Percentiles rank a stretch among this genome's conserved stretches.
phyloP scores from a whole-genome alignment of 2,329 filamentous ascomycete genomes.

The Xylariaceae sp. region DNA sequence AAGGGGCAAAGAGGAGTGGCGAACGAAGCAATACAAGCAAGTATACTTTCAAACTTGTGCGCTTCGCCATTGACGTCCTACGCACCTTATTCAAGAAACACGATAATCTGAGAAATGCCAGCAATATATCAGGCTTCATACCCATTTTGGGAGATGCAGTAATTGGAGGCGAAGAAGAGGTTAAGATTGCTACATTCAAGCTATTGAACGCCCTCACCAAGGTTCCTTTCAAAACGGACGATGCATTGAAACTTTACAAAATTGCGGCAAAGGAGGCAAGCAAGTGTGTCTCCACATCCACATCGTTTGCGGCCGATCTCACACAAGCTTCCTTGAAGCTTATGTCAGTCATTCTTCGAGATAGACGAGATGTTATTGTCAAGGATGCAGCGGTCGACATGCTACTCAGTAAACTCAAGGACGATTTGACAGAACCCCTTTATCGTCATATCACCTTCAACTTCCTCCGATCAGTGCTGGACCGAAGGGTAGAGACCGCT shows the following conservation, averaged over 20 bases:
- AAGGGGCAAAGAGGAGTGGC: conserved; percentile 69
- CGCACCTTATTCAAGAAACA: conserved; percentile 84
- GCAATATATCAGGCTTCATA: conserved; percentile 80
- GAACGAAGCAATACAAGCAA: conserved; percentile 70
- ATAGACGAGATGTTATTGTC: conserved; percentile 70
- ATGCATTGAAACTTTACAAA: conserved; percentile 60
- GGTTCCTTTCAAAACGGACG: conserved; percentile 71
- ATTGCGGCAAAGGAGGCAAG: conserved; percentile 84
- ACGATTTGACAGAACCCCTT: conserved; percentile 88
- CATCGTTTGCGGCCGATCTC: conserved; percentile 76
- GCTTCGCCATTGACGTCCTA: conserved; percentile 84
- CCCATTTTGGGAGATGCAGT: conserved; percentile 86
- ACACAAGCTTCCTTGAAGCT: conserved; percentile 87
- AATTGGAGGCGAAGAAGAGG: conserved; percentile 81
- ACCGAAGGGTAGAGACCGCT: conserved; percentile 78
- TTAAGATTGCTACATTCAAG: conserved; percentile 82
- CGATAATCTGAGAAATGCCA: conserved; percentile 71
- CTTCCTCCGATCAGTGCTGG: conserved; percentile 83
- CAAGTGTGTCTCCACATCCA: conserved; percentile 71
- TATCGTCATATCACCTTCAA: conserved; percentile 92
- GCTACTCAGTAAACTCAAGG: conserved; percentile 74
- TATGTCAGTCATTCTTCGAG: conserved; percentile 77
- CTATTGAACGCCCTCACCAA: conserved; percentile 82
- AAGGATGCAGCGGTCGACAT: conserved; percentile 80
- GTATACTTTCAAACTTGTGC: conserved; percentile 80